Percentiles rank a stretch among this genome's conserved stretches.
phyloP scores from a whole-genome alignment of 2,329 filamentous ascomycete species.

The Arachnomyces sp. region DNA sequence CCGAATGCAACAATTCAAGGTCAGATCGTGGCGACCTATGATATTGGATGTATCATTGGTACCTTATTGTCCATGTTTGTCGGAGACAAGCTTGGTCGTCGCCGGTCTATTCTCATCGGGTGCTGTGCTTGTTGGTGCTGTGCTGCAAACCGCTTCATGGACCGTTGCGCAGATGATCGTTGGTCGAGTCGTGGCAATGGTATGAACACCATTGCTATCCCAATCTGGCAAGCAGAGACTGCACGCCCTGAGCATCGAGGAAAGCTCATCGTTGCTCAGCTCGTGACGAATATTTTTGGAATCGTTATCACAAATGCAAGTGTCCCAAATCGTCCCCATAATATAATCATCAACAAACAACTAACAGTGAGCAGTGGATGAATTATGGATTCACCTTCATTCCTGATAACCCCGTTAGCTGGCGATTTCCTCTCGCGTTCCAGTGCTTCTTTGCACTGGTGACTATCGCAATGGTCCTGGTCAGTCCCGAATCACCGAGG shows the following conservation, averaged over 20 bases:
- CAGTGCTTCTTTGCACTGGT: slow-evolving; percentile 17
- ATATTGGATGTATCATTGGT: slow-evolving; percentile 16
- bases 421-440: slow-evolving; percentile 24
- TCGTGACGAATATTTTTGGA: too few species aligned
- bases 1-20: slow-evolving; percentile 15
- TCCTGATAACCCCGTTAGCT: slow-evolving; percentile 20
- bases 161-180: slow-evolving; percentile 26
- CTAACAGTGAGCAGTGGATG: slow-evolving; percentile 34
- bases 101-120: slow-evolving; percentile 12
- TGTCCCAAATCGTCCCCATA: too few species aligned
- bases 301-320: too few species aligned
- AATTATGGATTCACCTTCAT: slow-evolving; percentile 35
- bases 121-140: slow-evolving; percentile 14
- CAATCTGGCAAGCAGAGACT: slow-evolving; percentile 10
- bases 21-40: slow-evolving; percentile 17
- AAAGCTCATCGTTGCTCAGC: slow-evolving; percentile 6
- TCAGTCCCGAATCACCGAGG: slow-evolving; percentile 24
- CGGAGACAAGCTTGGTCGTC: slow-evolving; percentile 13
- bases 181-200: slow-evolving; percentile 41
- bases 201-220: slow-evolving; percentile 31
- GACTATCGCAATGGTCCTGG: slow-evolving; percentile 13
- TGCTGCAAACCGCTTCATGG: slow-evolving; percentile 14
- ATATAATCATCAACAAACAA: too few species aligned
- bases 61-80: slow-evolving; percentile 12
- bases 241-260: slow-evolving; percentile 7